Percentiles rank a stretch among this genome's conserved stretches.
Conservation (phyloP, 306 rosid genomes). For the Datisca glomerata region DNA sequence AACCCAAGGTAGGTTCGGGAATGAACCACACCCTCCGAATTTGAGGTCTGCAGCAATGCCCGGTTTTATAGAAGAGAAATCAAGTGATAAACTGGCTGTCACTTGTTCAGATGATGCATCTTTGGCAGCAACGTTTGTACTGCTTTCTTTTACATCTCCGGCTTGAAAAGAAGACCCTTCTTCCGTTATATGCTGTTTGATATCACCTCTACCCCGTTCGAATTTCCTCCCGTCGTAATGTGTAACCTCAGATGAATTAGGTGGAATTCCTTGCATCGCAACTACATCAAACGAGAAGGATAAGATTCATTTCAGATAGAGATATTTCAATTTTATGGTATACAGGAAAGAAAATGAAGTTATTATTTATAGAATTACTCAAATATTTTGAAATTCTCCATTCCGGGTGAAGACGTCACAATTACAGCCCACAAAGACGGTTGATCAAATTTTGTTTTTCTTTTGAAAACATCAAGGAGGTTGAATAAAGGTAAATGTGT, state of each 20-base stretch:
- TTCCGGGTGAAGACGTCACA: too few species aligned
- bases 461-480: too few species aligned
- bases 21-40: constrained; percentile 85
- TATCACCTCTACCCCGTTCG: constrained; percentile 55
- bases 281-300: constrained; percentile 27
- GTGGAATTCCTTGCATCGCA: constrained; percentile 32
- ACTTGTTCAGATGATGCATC: constrained; percentile 40
- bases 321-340: too few species aligned
- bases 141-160: constrained; percentile 67
- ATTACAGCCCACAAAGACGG: too few species aligned
- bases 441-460: too few species aligned
- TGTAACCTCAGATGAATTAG: constrained; percentile 36
- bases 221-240: constrained; percentile 45
- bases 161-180: constrained; percentile 63
- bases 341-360: too few species aligned
- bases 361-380: too few species aligned
- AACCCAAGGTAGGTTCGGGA: constrained; percentile 93
- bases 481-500: too few species aligned
- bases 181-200: constrained; percentile 51
- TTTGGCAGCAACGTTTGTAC: constrained; percentile 51
- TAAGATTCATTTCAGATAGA: too few species aligned
- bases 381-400: too few species aligned
- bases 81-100: constrained; percentile 40
- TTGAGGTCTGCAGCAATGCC: constrained; percentile 78
- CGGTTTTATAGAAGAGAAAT: constrained; percentile 68